Percentiles rank a stretch among this genome's conserved stretches.
Evolutionary conservation across 805 yeast genomes (phyloP).

Genomic region (Monosporozyma yasuniensis): DNA sequence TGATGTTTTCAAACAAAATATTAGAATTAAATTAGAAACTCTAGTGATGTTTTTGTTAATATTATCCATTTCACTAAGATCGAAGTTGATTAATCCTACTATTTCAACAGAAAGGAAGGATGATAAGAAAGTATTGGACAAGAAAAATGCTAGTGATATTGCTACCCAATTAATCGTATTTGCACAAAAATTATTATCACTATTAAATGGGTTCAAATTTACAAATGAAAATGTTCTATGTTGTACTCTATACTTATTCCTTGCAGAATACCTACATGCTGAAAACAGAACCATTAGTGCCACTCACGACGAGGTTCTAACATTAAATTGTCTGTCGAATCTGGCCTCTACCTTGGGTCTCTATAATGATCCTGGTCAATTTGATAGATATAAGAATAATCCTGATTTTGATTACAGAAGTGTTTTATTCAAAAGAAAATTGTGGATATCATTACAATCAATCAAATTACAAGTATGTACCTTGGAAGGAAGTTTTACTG

Average conservation of each 20-base stretch:
- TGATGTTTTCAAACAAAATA: slow-evolving; percentile 7
- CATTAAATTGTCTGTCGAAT: slow-evolving; percentile 6
- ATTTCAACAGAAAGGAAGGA: background rate
- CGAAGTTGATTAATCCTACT: background rate
- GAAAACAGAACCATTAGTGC: slow-evolving; percentile 5
- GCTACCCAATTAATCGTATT: slow-evolving; percentile 8
- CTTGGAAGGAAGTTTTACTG: slow-evolving; percentile 6
- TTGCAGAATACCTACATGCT: slow-evolving; percentile 11
- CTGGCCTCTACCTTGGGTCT: slow-evolving; percentile 11
- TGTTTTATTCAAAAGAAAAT: slow-evolving; percentile 6
- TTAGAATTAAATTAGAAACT: slow-evolving; percentile 10
- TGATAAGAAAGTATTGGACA: background rate
- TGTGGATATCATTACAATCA: slow-evolving; percentile 18
- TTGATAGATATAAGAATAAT: slow-evolving; percentile 4
- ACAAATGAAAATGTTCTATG: slow-evolving; percentile 12
- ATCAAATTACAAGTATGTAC: slow-evolving; percentile 7
- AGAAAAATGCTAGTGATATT: background rate
- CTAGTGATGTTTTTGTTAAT: slow-evolving; percentile 7
- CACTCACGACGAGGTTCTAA: slow-evolving; percentile 6
- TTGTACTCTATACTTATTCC: slow-evolving; percentile 9
- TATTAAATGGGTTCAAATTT: slow-evolving; percentile 10
- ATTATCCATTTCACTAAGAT: slow-evolving; percentile 7
- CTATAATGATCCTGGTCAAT: slow-evolving; percentile 9
- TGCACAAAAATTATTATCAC: slow-evolving; percentile 9
- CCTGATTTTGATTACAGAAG: background rate